Evolutionary conservation across 1,139 yeast species (phyloP).

Genomic region (Kodamaea derodonti): DNA sequence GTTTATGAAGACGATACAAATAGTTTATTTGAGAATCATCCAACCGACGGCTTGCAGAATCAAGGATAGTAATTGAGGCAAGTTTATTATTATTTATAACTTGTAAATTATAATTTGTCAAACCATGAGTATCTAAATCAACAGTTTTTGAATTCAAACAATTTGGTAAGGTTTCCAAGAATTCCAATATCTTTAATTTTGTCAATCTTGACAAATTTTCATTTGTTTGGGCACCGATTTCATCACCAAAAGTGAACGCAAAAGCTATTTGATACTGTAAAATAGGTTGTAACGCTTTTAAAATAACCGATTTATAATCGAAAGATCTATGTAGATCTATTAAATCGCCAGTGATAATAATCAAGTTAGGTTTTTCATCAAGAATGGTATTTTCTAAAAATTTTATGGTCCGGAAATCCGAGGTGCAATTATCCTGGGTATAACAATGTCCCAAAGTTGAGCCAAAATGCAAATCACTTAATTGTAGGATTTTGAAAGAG

Average conservation of each 20-base stretch:
- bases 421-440: slow-evolving; percentile 18
- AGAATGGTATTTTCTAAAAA: slow-evolving; percentile 26
- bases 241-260: slow-evolving; percentile 41
- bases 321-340: slow-evolving; percentile 23
- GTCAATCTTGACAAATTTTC: slow-evolving; percentile 2
- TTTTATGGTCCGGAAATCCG: slow-evolving; percentile 28
- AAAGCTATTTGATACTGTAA: slow-evolving; percentile 29
- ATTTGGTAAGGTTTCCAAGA: slow-evolving; percentile 33
- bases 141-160: slow-evolving; percentile 28
- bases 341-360: slow-evolving; percentile 43
- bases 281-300: slow-evolving; percentile 36
- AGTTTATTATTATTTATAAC: slow-evolving; percentile 16
- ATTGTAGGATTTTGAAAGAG: slow-evolving; percentile 31
- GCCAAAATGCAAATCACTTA: slow-evolving; percentile 41
- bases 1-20: slow-evolving; percentile 13
- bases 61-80: slow-evolving; percentile 32
- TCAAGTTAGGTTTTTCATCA: slow-evolving; percentile 31
- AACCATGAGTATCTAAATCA: slow-evolving; percentile 26
- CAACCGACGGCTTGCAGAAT: slow-evolving; percentile 27
- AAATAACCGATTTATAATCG: slow-evolving; percentile 32
- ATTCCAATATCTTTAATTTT: slow-evolving; percentile 12
- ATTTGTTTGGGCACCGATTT: slow-evolving; percentile 11
- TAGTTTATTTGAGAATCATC: slow-evolving; percentile 29
- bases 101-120: slow-evolving; percentile 34
- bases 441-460: slow-evolving; percentile 25